phyloP scores from a whole-genome alignment of 1,139 yeast species.

The Candida neerlandica region DNA sequence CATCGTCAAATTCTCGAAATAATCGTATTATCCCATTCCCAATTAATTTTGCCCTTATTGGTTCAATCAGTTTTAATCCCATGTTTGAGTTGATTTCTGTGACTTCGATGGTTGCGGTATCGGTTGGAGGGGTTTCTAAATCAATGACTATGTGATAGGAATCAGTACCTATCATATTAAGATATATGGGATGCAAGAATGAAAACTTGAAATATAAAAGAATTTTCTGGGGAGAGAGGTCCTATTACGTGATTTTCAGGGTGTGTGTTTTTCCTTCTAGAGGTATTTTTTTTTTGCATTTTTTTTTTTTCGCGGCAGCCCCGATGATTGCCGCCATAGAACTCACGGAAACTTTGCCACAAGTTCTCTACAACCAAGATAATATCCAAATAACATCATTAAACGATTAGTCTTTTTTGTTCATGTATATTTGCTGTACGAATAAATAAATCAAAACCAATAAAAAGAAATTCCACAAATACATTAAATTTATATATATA shows the following conservation, averaged over 20 bases:
- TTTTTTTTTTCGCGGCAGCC: background rate
- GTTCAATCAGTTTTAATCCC: slow-evolving; percentile 37
- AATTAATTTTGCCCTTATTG: slow-evolving; percentile 57
- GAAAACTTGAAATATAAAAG: background rate
- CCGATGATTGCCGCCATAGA: background rate
- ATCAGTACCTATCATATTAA: slow-evolving; percentile 46
- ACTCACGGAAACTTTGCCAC: background rate
- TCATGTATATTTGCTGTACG: too few species aligned
- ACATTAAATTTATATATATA: background rate
- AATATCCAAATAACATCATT: background rate
- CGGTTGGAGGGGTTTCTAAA: slow-evolving; percentile 11
- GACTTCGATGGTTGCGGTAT: slow-evolving; percentile 24
- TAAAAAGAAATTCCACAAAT: background rate
- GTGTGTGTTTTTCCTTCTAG: background rate
- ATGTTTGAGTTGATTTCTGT: slow-evolving; percentile 24
- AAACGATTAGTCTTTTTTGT: too few species aligned
- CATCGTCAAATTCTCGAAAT: slow-evolving; percentile 53
- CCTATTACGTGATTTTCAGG: background rate
- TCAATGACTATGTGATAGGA: slow-evolving; percentile 43
- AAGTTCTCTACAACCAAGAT: background rate
- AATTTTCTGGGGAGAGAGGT: background rate
- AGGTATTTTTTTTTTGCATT: background rate
- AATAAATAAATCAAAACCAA: background rate
- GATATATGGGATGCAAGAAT: background rate
- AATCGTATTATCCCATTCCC: slow-evolving; percentile 76